A percentile compares a stretch with the other conserved stretches of the same genome.
Evolutionary conservation across 2,329 filamentous ascomycete species (phyloP).

Genomic region (Neonectria ditissima): DNA sequence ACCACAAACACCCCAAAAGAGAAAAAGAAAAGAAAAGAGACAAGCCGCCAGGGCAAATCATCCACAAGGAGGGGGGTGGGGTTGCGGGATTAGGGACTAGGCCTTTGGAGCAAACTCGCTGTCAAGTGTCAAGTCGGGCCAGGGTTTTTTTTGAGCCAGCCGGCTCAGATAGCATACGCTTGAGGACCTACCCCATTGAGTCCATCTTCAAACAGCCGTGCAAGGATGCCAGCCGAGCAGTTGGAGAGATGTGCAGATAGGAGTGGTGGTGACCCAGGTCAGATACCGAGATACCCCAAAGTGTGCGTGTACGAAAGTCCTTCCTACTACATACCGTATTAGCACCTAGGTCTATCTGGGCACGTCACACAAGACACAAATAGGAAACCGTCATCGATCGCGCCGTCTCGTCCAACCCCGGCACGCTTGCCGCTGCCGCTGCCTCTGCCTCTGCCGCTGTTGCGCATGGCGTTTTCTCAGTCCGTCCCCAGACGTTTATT

Average conservation of each 20-base stretch:
- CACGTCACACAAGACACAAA: constrained; percentile 7
- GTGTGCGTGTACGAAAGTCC: neutral
- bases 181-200: constrained; percentile 3
- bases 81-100: neutral
- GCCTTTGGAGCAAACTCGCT: neutral
- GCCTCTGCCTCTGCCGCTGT: no score
- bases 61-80: constrained; percentile 1
- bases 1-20: neutral
- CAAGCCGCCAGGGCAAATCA: no score
- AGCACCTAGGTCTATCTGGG: no score
- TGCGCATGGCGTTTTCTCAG: constrained; percentile 5
- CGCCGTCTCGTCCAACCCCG: constrained; percentile 32
- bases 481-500: neutral
- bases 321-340: no score
- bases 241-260: neutral
- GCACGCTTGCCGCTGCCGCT: no score
- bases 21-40: no score
- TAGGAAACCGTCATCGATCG: constrained; percentile 25
- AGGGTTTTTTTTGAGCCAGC: no score
- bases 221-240: neutral
- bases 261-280: no score
- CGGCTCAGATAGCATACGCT: constrained; percentile 4
- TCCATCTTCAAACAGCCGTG: constrained; percentile 1
- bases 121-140: neutral
- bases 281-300: neutral